These are phyloP conservation scores for Aegilops longissima DNA, from an alignment of 176 grass and related monocot species.

Conservation along the genomic window DNA sequence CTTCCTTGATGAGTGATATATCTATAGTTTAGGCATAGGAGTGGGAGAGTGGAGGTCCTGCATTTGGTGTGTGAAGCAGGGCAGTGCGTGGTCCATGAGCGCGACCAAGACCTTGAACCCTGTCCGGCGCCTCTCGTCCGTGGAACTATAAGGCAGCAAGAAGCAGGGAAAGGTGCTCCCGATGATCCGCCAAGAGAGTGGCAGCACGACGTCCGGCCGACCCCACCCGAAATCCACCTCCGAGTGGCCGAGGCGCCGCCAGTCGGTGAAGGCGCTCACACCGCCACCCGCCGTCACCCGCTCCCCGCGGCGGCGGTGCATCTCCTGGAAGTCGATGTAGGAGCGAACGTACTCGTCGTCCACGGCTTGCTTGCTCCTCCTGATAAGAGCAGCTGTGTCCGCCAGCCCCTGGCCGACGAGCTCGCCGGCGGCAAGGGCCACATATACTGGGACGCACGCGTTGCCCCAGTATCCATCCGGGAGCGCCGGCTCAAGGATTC, in stretches of 20 bases:
- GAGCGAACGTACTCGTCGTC: conserved; percentile 71
- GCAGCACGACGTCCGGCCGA: conserved; percentile 41
- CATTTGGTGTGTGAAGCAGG: conserved; percentile 43
- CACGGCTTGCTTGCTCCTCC: conserved; percentile 52
- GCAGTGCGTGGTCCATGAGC: conserved; percentile 3
- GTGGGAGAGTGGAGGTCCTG: background rate
- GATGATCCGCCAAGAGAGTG: conserved; percentile 58
- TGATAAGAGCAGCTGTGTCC: conserved; percentile 40
- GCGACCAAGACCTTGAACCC: conserved; percentile 63
- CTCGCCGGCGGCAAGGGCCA: conserved; percentile 37
- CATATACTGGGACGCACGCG: conserved; percentile 71
- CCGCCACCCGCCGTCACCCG: conserved; percentile 44
- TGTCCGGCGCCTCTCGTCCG: conserved; percentile 23
- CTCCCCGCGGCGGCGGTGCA: conserved; percentile 11
- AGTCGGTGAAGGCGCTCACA: conserved; percentile 70
- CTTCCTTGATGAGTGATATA: no score
- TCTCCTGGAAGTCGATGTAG: conserved; percentile 66
- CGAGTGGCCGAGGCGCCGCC: conserved; percentile 63
- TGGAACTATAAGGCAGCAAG: conserved; percentile 39
- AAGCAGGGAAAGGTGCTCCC: conserved; percentile 65
- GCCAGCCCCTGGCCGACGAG: conserved; percentile 38
- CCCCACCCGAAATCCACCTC: conserved; percentile 70
- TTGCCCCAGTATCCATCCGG: conserved; percentile 75
- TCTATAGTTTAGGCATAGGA: no score
- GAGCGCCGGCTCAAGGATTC: conserved; percentile 36